These are phyloP conservation scores for Russula griseocarnosa DNA, from an alignment of 768 basidiomycete genomes.

Conservation along the genomic window DNA sequence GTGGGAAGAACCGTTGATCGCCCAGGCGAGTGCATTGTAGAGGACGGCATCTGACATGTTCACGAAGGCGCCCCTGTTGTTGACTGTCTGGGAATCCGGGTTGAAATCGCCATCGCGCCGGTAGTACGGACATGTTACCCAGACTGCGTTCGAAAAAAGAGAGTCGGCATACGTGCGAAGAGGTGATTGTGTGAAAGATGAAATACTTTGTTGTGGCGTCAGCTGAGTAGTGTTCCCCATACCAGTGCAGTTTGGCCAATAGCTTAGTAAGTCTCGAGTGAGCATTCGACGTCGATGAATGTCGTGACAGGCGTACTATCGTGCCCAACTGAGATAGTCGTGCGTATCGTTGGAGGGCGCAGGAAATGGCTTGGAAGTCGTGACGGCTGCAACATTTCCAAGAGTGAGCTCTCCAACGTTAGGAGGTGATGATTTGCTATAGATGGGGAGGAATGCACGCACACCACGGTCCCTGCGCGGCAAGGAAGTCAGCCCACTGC, in stretches of 20 bases:
- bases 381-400: constrained; percentile 16
- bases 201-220: constrained; percentile 32
- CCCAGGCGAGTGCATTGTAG: constrained; percentile 36
- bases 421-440: not conserved
- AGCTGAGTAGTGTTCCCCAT: constrained; percentile 35
- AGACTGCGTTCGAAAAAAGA: constrained; percentile 22
- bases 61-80: constrained; percentile 33
- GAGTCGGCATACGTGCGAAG: not conserved
- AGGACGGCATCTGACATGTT: constrained; percentile 35
- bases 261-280: constrained; percentile 8
- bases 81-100: constrained; percentile 34
- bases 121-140: constrained; percentile 33
- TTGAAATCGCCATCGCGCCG: constrained; percentile 35
- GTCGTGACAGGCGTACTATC: constrained; percentile 18
- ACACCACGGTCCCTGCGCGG: constrained; percentile 27
- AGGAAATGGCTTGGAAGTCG: constrained; percentile 29
- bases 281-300: not conserved
- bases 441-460: not conserved
- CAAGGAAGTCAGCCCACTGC: constrained; percentile 27
- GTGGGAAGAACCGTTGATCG: constrained; percentile 30
- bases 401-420: not conserved
- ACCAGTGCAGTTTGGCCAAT: constrained; percentile 34
- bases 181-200: not conserved
- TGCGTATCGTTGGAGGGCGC: constrained; percentile 15
- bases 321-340: constrained; percentile 27